Conservation (phyloP, 2,329 filamentous ascomycete species). For the Penicillium sp. region DNA sequence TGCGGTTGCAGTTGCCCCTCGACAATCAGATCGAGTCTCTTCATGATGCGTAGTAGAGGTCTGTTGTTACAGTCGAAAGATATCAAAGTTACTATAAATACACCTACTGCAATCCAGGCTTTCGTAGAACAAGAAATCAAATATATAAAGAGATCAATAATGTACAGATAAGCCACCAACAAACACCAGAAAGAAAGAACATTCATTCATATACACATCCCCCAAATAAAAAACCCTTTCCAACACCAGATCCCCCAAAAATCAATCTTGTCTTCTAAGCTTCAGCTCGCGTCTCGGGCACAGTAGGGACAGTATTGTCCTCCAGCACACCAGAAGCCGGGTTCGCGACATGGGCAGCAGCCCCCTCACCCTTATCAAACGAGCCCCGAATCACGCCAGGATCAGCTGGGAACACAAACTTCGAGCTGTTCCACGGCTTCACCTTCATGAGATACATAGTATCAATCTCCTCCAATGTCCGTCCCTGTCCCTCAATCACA, state of each 20-base stretch:
- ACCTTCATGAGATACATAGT: conserved; percentile 70
- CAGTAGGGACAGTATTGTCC: conserved; percentile 17
- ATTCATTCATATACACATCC: background rate
- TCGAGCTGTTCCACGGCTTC: conserved; percentile 61
- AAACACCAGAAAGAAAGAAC: background rate
- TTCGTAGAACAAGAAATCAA: no score
- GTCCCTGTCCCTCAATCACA: conserved; percentile 70
- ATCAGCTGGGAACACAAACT: conserved; percentile 44
- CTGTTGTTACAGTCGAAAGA: no score
- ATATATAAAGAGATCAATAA: background rate
- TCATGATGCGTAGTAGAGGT: no score
- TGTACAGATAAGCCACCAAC: background rate
- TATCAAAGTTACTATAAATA: no score
- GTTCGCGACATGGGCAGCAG: conserved; percentile 25
- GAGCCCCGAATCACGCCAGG: conserved; percentile 23
- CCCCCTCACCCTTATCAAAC: conserved; percentile 23
- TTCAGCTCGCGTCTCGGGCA: conserved; percentile 6
- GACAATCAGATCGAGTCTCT: no score
- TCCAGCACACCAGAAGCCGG: conserved; percentile 12
- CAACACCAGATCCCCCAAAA: background rate
- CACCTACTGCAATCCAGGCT: no score
- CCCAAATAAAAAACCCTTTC: background rate
- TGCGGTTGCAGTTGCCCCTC: no score
- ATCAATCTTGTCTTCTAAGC: background rate
- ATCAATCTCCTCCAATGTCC: conserved; percentile 74